Conservation (phyloP, 2,329 filamentous ascomycete genomes). For the Acephala macrosclerotiorum region DNA sequence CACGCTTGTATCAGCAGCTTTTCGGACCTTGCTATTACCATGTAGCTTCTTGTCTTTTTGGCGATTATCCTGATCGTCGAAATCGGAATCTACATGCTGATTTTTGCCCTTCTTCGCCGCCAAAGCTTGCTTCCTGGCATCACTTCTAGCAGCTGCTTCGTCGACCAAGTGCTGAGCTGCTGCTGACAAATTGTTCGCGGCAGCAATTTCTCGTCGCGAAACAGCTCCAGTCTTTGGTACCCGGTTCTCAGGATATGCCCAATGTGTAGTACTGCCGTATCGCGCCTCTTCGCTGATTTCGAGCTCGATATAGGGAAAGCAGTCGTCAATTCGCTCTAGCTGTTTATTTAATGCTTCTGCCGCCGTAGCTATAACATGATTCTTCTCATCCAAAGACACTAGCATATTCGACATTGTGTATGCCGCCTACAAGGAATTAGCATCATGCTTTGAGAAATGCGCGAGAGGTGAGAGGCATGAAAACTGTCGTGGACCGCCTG, state of each 20-base stretch:
- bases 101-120: conserved; percentile 69
- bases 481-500: too few species aligned
- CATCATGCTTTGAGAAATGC: too few species aligned
- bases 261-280: conserved; percentile 89
- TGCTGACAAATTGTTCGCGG: conserved; percentile 71
- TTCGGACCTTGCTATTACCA: conserved; percentile 68
- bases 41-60: conserved; percentile 67
- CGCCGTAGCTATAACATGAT: conserved; percentile 92
- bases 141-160: conserved; percentile 84
- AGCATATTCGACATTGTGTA: conserved; percentile 84
- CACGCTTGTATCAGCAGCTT: conserved; percentile 62
- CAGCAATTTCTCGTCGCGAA: conserved; percentile 79
- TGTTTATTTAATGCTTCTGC: conserved; percentile 90
- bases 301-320: conserved; percentile 83
- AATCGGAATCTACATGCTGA: conserved; percentile 78
- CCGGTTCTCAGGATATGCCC: conserved; percentile 92
- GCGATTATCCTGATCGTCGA: conserved; percentile 68
- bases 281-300: conserved; percentile 96
- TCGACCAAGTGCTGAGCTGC: conserved; percentile 81
- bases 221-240: conserved; percentile 64
- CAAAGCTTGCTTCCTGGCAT: conserved; percentile 83
- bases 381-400: conserved; percentile 94
- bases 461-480: too few species aligned
- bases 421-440: too few species aligned
- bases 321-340: conserved; percentile 81